Base-by-base conservation (phyloP, 163 green algal species). In the Volvox carteri region DNA sequence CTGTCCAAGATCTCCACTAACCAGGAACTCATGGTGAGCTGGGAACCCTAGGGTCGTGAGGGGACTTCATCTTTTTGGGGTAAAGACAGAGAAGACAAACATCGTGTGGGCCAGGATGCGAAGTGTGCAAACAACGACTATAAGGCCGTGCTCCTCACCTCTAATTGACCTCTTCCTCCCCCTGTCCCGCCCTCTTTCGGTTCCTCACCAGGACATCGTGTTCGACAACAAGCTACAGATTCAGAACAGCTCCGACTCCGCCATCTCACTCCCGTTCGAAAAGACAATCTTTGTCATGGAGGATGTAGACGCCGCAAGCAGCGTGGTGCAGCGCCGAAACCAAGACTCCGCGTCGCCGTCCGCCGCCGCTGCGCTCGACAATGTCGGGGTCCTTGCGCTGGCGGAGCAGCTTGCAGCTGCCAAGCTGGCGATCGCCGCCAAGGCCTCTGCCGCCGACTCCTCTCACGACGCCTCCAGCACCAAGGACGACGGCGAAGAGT, bases 241-340 rank as follows among this genome's bases (percentile, higher is more conserved):
- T 25, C 50, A 90, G 50, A 89, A 88, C 68, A 46, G 6, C 83
- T 41, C 48, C 48, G 68, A 88, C 68, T n/a, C 21, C 23, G 14
- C 67, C 50, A 74, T 88, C 41, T 86, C 73, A 39, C 90, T 91
- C 46, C 88, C 91, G 35, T 92, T 89, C 75, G 56, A 70, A 35
- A 95, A 93, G 78, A 95, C 92, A 75, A 95, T 95, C 65, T 94
- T 94, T 60, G 86, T 95, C 0, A 93, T 95, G 89, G 92, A 92
- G 50, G 86, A 92, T 35, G 84, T 92, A 7, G 90, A 88, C 28
- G 89, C 92, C 2, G 92, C 91, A 1, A 91, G 56, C 42, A 74
- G 50, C 25, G 91, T 95, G 39, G 90, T 95, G 7, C 83, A 93
- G n/a, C 60, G 72, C 21, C 72, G 11, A 21, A 41, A 18, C 4